Conservation (phyloP, 306 rosid species). For the Mimosa pudica region DNA sequence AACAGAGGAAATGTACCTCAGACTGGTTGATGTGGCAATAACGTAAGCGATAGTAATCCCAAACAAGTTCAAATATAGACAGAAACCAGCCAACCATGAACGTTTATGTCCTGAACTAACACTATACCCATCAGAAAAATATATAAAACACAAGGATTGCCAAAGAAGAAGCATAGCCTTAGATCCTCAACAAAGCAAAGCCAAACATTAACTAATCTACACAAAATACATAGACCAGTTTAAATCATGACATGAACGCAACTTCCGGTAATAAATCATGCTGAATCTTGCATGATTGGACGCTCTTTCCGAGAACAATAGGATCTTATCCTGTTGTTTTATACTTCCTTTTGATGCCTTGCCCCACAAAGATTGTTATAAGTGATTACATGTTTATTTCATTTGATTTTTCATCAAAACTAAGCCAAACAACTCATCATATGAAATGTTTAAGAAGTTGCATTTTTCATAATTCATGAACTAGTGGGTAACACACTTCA, state of each 20-base stretch:
- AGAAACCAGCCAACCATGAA: slow-evolving; percentile 49
- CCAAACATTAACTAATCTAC: neutral
- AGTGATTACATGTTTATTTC: neutral
- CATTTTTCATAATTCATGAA: neutral
- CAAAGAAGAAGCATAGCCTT: neutral
- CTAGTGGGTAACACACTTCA: neutral
- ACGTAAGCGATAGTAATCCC: slow-evolving; percentile 50
- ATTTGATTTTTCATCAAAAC: neutral
- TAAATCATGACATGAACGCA: neutral
- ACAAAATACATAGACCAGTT: neutral
- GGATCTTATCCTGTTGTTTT: neutral
- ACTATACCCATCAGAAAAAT: neutral
- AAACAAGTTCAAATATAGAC: slow-evolving; percentile 58
- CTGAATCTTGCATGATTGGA: neutral
- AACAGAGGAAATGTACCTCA: slow-evolving; percentile 48
- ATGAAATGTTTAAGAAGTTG: neutral
- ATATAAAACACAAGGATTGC: neutral
- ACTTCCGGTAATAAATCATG: neutral
- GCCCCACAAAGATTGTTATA: neutral
- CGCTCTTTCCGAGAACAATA: neutral
- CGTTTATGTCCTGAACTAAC: neutral
- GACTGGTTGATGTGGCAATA: slow-evolving; percentile 14
- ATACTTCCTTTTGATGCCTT: neutral
- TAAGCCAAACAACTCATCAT: neutral
- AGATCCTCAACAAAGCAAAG: neutral